A percentile compares a stretch with the other conserved stretches of the same genome.
Evolutionary conservation across 148 eudicot species (phyloP).

Genomic region (Bassia scoparia): DNA sequence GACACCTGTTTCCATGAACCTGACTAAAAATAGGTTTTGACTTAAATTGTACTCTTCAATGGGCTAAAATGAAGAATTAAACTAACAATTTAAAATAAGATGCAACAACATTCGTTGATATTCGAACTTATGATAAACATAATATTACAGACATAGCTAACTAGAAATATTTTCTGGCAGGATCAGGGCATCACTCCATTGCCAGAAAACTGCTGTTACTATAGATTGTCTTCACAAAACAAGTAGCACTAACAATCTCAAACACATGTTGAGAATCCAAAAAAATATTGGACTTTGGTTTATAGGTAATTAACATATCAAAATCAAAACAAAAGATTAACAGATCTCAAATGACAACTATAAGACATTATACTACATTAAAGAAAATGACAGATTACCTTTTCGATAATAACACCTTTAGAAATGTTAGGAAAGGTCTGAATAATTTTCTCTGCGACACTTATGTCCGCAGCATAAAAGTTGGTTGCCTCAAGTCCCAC

Average conservation of each 20-base stretch:
- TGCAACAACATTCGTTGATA: not conserved
- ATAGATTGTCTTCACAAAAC: not conserved
- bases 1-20: not conserved
- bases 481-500: slow-evolving; percentile 17
- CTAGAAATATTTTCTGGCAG: not conserved
- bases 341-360: not conserved
- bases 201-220: not conserved
- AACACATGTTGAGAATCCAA: not conserved
- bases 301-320: not conserved
- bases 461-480: slow-evolving; percentile 16
- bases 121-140: not conserved
- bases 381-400: slow-evolving; percentile 1
- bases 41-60: not conserved
- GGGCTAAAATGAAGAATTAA: not conserved
- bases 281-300: not conserved
- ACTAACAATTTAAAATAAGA: not conserved
- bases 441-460: slow-evolving; percentile 7
- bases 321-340: not conserved
- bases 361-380: not conserved
- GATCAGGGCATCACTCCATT: not conserved
- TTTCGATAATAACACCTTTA: slow-evolving; percentile 21
- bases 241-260: not conserved
- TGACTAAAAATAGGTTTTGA: not conserved
- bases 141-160: not conserved
- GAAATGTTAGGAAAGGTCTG: slow-evolving; percentile 9